Evolutionary conservation across 169 alveolate species (phyloP).

Genomic region (Plasmodium vinckei): DNA sequence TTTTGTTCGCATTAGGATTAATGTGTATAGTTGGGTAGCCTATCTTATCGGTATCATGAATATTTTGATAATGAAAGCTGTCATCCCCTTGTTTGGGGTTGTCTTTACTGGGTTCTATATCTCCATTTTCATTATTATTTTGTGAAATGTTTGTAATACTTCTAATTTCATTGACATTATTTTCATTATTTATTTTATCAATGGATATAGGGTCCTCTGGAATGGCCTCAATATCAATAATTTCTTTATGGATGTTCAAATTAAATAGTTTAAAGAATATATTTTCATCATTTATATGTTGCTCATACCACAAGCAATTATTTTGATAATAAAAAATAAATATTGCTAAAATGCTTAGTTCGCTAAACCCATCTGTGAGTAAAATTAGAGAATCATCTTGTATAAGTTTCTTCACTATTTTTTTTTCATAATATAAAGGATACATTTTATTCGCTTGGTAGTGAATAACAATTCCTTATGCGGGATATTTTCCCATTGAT

Average conservation of each 20-base stretch:
- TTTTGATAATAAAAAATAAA: slow-evolving; percentile 73
- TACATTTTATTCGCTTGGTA: slow-evolving; percentile 14
- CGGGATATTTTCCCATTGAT: neutral
- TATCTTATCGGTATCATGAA: neutral
- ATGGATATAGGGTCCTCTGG: neutral
- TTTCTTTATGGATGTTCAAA: slow-evolving; percentile 8
- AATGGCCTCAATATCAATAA: neutral
- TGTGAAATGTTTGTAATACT: neutral
- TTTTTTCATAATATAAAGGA: slow-evolving; percentile 62
- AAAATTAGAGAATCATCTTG: slow-evolving; percentile 61
- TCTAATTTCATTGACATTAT: neutral
- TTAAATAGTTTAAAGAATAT: slow-evolving; percentile 49
- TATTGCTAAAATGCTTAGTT: slow-evolving; percentile 62
- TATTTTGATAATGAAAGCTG: neutral
- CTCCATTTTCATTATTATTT: neutral
- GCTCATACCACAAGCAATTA: slow-evolving; percentile 61
- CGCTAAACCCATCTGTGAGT: slow-evolving; percentile 74
- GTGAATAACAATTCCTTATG: slow-evolving; percentile 1
- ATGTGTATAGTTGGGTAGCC: neutral
- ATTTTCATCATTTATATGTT: slow-evolving; percentile 17
- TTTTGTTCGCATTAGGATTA: neutral
- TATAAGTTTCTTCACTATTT: slow-evolving; percentile 62
- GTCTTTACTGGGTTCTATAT: neutral
- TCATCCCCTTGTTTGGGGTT: neutral
- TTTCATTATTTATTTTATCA: neutral